phyloP scores from a whole-genome alignment of 768 basidiomycete species.

The Kwoniella sp. region DNA sequence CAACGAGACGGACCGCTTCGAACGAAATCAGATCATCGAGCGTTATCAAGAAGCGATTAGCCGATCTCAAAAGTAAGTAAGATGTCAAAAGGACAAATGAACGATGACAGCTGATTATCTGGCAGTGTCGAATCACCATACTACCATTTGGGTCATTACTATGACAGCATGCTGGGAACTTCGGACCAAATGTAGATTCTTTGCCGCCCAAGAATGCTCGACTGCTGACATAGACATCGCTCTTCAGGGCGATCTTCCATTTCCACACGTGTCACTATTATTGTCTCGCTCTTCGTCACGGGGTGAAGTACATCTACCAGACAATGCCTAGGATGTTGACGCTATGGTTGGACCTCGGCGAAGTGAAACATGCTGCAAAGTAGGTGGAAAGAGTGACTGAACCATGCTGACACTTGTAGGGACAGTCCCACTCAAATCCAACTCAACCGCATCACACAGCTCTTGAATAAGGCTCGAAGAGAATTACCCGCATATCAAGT shows the following conservation, averaged over 20 bases:
- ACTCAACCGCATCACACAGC: conserved; percentile 64
- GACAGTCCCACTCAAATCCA: conserved; percentile 46
- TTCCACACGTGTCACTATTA: conserved; percentile 66
- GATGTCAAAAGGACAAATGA: neutral
- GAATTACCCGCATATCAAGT: conserved; percentile 80
- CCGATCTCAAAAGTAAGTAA: conserved; percentile 55
- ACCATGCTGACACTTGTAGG: neutral
- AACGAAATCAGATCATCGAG: conserved; percentile 65
- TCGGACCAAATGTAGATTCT: conserved; percentile 23
- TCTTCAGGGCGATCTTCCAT: conserved; percentile 32
- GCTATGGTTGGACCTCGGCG: conserved; percentile 91
- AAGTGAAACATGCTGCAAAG: conserved; percentile 57
- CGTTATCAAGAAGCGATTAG: conserved; percentile 57
- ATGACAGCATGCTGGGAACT: conserved; percentile 61
- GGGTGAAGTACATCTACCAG: conserved; percentile 95
- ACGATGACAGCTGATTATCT: conserved; percentile 11
- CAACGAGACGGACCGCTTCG: conserved; percentile 82
- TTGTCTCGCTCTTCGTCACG: conserved; percentile 70
- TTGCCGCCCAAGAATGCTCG: neutral
- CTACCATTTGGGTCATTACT: conserved; percentile 84
- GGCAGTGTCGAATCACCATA: conserved; percentile 68
- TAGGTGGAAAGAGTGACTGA: conserved; percentile 4
- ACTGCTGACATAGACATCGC: too few relatives aligned
- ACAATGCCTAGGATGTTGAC: conserved; percentile 91
- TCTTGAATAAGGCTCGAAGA: conserved; percentile 64